Conservation (phyloP, 106 monocot genomes). For the Dendrobium chrysotoxum region DNA sequence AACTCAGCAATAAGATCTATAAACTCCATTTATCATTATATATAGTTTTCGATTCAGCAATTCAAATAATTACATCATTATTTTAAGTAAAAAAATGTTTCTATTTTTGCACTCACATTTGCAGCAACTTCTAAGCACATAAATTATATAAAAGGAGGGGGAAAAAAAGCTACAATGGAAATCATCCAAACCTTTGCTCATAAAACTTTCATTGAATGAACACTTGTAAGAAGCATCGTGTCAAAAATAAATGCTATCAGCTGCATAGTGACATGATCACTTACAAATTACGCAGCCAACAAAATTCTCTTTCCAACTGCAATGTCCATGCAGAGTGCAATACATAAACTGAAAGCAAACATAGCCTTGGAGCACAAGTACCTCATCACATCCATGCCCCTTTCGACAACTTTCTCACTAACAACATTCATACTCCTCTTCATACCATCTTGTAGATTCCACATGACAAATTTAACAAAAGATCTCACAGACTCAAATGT, state of each 20-base stretch:
- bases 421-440: slow-evolving; percentile 31
- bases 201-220: neutral
- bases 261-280: neutral
- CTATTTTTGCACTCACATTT: no score
- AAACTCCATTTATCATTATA: no score
- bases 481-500: slow-evolving; percentile 73
- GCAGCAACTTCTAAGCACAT: no score
- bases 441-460: slow-evolving; percentile 34
- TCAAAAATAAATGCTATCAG: neutral
- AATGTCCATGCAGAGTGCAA: slow-evolving; percentile 66
- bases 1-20: no score
- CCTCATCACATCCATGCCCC: slow-evolving; percentile 44
- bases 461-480: slow-evolving; percentile 50
- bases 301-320: slow-evolving; percentile 22
- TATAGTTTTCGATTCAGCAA: no score
- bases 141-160: no score
- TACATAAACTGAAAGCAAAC: slow-evolving; percentile 45
- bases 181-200: neutral
- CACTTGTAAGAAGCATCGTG: neutral
- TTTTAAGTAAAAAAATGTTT: no score
- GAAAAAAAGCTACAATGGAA: no score
- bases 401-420: slow-evolving; percentile 37
- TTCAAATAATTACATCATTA: no score
- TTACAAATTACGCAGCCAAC: slow-evolving; percentile 23
- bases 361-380: slow-evolving; percentile 46